These are phyloP conservation scores for Parmales sp. DNA, from an alignment of 108 stramenopile species.

Conservation along the genomic window DNA sequence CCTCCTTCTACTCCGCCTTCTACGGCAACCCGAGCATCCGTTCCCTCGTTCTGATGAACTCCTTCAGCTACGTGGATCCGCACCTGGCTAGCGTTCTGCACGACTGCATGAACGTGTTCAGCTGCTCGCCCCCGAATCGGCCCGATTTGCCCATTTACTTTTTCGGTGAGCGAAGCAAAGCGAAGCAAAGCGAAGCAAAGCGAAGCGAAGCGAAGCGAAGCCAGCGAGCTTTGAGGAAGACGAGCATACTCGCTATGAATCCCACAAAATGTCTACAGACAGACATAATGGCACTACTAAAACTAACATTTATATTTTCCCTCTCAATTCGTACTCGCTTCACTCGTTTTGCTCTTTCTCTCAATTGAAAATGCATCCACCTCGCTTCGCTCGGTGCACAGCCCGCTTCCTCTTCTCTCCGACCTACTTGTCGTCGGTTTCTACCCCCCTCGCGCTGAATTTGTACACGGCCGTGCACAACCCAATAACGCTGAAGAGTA, in stretches of 20 bases:
- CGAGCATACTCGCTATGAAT: no score
- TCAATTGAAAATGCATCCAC: no score
- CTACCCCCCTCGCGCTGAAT: constrained; percentile 71
- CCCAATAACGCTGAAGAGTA: constrained; percentile 59
- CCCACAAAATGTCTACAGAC: no score
- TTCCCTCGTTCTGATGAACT: constrained; percentile 57
- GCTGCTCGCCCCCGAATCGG: constrained; percentile 55
- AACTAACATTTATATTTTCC: no score
- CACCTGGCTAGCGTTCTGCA: constrained; percentile 72
- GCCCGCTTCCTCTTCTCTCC: constrained; percentile 68
- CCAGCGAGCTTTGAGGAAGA: no score
- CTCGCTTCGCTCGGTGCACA: no score
- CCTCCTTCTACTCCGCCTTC: constrained; percentile 52
- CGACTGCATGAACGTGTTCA: constrained; percentile 75
- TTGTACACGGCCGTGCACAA: constrained; percentile 77
- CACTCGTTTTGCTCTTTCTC: no score
- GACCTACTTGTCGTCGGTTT: constrained; percentile 61
- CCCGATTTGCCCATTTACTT: constrained; percentile 81
- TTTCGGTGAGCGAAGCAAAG: no score
- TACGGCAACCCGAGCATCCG: constrained; percentile 44
- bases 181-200: no score
- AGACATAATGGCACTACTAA: no score
- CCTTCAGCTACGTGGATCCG: constrained; percentile 60
- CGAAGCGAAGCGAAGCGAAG: no score
- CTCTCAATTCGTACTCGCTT: no score